Evolutionary conservation across 2,329 filamentous ascomycete genomes (phyloP), one percentile per base, ranked within the genome.

Genomic region (Fusarium acutatum): DNA sequence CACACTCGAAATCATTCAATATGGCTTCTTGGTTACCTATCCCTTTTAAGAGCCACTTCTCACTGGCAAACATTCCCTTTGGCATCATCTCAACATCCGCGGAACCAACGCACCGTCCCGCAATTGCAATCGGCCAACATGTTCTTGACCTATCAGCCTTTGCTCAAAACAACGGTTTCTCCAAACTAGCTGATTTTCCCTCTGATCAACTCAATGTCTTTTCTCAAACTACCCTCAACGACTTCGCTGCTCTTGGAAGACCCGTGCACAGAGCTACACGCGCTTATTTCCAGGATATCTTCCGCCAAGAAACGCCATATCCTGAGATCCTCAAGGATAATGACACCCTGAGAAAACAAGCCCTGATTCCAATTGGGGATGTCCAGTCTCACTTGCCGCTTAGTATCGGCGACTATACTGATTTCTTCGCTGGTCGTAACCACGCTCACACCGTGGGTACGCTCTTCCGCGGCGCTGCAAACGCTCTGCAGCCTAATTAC

Each of bases 401-500:
- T 86, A 86, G 88, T 54, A 94, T 96, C 76, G 92, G 93, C 49
- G 94, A 96, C 80, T 96, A 96, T 80, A 94, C 93, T 8, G 93
- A 96, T 80, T 96, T 96, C 85, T 96, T 94, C 78, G 93, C 92
- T 35, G 93, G 93, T 35, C 83, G 91, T 69, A 91, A 95, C 79
- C 93, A 96, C 81, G 93, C 94, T 22, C 92, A 90, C 83, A 83
- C 82, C 72, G 87, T 93, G 22, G 93, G 92, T 5, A 87, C 90
- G 1, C 85, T 95, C 13, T 94, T 95, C 82, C 89, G 93, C 53
- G 93, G 92, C 0, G 87, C 91, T 0, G 87, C 88, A 28, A 93
- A 94, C 73, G 93, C 93, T 1, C 84, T 96, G 15, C 92, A 95
- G 80, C 91, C 92, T 32, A 96, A 96, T 79, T 96, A 96, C 81